Evolutionary conservation across 1,139 yeast species (phyloP).

Genomic region (Lodderomyces jiufengensis): DNA sequence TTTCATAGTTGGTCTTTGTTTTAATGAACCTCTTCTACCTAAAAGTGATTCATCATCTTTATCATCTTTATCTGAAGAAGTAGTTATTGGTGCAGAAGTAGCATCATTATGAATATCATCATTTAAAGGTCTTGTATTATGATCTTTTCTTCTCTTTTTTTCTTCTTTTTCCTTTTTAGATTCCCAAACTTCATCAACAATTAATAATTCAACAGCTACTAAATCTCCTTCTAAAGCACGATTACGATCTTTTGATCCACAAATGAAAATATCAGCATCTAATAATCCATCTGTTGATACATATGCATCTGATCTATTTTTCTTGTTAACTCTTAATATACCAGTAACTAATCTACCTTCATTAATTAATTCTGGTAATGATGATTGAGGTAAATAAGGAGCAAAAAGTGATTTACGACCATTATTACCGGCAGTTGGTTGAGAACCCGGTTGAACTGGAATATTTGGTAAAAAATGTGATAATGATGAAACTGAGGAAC

Average conservation of each 20-base stretch:
- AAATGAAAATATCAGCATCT: slow-evolving; percentile 94
- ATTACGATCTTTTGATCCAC: slow-evolving; percentile 98
- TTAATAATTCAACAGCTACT: slow-evolving; percentile 90
- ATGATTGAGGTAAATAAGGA: slow-evolving; percentile 91
- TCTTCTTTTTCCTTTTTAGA: slow-evolving; percentile 96
- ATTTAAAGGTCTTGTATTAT: slow-evolving; percentile 37
- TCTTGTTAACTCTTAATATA: slow-evolving; percentile 86
- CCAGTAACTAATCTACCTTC: slow-evolving; percentile 95
- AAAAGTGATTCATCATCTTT: slow-evolving; percentile 34
- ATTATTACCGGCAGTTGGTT: slow-evolving; percentile 19
- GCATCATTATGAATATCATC: slow-evolving; percentile 74
- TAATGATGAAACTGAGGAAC: slow-evolving; percentile 58
- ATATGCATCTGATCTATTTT: slow-evolving; percentile 95
- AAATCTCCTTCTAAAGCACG: slow-evolving; percentile 95
- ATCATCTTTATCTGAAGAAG: slow-evolving; percentile 15
- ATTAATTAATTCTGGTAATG: slow-evolving; percentile 80
- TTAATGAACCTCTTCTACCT: slow-evolving; percentile 84
- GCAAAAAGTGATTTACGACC: slow-evolving; percentile 87
- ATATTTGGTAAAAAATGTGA: slow-evolving; percentile 35
- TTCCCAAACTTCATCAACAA: slow-evolving; percentile 97
- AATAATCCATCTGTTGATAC: slow-evolving; percentile 93
- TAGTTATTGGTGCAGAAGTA: slow-evolving; percentile 40
- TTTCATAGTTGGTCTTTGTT: slow-evolving; percentile 97
- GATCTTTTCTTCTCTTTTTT: slow-evolving; percentile 88
- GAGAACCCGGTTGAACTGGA: slow-evolving; percentile 17